A percentile compares a stretch with the other conserved stretches of the same genome.
These are phyloP conservation scores for Sclerotinia borealis DNA, from an alignment of 2,329 filamentous ascomycete species.

Conservation along the genomic window DNA sequence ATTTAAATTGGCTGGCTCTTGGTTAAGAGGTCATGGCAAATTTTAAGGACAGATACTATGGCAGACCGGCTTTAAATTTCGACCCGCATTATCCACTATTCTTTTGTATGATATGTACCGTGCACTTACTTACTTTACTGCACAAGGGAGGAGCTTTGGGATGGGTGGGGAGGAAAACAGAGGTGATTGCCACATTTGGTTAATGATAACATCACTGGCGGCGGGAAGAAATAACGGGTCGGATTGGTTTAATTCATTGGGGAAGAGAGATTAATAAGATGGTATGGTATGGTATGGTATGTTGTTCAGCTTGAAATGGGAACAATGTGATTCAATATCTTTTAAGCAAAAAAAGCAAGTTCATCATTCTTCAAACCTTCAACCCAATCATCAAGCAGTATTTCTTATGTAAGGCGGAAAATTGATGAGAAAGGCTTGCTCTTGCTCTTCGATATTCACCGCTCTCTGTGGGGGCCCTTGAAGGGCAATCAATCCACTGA, in stretches of 20 bases:
- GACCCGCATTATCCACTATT: conserved; percentile 7
- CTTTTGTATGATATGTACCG: background rate
- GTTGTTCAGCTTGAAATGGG: background rate
- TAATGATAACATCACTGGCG: background rate
- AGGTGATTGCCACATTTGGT: conserved; percentile 8
- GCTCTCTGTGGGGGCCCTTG: background rate
- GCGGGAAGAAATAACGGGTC: background rate
- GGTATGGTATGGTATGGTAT: background rate
- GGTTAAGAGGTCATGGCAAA: background rate
- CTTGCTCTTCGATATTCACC: conserved; percentile 3
- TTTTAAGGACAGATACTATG: background rate
- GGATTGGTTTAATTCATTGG: background rate
- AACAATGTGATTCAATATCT: background rate
- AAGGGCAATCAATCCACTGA: background rate
- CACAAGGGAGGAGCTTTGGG: background rate
- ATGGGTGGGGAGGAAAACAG: background rate
- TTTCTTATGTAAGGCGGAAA: background rate
- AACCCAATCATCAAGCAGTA: background rate
- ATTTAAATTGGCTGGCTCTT: background rate
- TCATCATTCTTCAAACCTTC: background rate
- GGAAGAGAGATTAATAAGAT: background rate
- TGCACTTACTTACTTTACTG: background rate
- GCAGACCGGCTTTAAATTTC: background rate
- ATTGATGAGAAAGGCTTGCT: background rate
- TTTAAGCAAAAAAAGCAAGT: background rate